phyloP scores from a whole-genome alignment of 345 rosid genomes.

The Arabis alpina region DNA sequence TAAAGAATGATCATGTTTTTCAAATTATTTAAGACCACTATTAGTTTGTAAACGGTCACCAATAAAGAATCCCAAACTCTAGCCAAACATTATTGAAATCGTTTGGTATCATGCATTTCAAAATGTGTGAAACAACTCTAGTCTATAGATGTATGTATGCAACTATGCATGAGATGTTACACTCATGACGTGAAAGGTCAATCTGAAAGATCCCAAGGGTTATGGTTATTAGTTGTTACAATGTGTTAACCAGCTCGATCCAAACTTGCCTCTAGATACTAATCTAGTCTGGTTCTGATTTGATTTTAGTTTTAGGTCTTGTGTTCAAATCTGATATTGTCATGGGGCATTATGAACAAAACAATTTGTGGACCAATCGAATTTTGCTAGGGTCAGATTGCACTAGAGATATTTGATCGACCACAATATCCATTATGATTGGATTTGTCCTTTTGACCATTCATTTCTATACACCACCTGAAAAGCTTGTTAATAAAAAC shows the following conservation, averaged over 20 bases:
- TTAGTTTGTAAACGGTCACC: too few species aligned
- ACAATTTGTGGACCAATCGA: conserved; percentile 6
- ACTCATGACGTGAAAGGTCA: neutral
- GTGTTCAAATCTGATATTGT: neutral
- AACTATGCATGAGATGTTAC: conserved; percentile 5
- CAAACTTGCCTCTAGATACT: neutral
- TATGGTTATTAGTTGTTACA: neutral
- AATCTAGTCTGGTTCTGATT: neutral
- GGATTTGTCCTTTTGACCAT: conserved; percentile 22
- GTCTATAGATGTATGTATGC: neutral
- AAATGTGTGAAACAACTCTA: conserved; percentile 8
- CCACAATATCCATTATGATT: conserved; percentile 1
- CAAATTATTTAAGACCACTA: too few species aligned
- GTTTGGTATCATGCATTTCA: conserved; percentile 13
- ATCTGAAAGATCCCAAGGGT: neutral
- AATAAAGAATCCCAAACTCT: too few species aligned
- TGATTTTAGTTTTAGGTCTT: neutral
- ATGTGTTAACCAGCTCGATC: neutral
- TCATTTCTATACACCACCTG: neutral
- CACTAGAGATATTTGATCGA: neutral
- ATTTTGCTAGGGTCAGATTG: conserved; percentile 2
- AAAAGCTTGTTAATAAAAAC: neutral
- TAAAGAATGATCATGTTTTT: too few species aligned
- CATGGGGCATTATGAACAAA: neutral
- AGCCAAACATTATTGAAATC: neutral